These are phyloP conservation scores for Camptophora hylomeconis DNA, from an alignment of 2,329 filamentous ascomycete genomes.

Conservation along the genomic window DNA sequence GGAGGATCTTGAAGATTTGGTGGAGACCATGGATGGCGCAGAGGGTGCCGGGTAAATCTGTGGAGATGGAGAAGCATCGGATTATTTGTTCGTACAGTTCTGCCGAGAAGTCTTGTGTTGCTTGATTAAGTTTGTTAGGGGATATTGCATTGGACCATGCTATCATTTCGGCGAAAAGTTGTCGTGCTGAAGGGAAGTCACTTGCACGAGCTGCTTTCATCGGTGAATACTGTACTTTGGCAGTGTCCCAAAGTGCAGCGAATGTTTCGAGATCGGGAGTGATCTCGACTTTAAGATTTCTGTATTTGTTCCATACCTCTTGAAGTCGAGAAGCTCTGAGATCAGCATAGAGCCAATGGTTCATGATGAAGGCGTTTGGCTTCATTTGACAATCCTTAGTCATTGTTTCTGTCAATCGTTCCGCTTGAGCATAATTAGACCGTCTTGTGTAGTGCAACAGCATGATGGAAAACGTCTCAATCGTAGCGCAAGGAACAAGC, in stretches of 20 bases:
- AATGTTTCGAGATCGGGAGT: slow-evolving; percentile 57
- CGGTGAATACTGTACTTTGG: slow-evolving; percentile 35
- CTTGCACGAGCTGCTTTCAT: slow-evolving; percentile 33
- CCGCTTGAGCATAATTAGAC: slow-evolving; percentile 43
- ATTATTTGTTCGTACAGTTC: slow-evolving; percentile 41
- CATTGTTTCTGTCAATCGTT: slow-evolving; percentile 50
- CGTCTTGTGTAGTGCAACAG: slow-evolving; percentile 58
- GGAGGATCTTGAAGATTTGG: slow-evolving; percentile 30
- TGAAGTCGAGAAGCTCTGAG: slow-evolving; percentile 45
- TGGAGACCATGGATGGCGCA: slow-evolving; percentile 36
- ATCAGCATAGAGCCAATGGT: slow-evolving; percentile 59
- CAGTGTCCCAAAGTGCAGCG: slow-evolving; percentile 49
- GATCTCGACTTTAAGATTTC: slow-evolving; percentile 37
- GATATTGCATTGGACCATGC: slow-evolving; percentile 28
- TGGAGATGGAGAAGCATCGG: slow-evolving; percentile 36
- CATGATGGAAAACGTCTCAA: slow-evolving; percentile 67
- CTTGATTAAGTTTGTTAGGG: slow-evolving; percentile 19
- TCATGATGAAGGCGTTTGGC: slow-evolving; percentile 64
- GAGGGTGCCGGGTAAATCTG: slow-evolving; percentile 36
- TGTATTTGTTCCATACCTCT: slow-evolving; percentile 44
- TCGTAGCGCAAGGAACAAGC: slow-evolving; percentile 45
- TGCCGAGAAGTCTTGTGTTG: slow-evolving; percentile 28
- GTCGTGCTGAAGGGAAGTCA: slow-evolving; percentile 31
- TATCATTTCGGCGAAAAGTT: slow-evolving; percentile 37
- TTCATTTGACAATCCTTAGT: slow-evolving; percentile 46